Evolutionary conservation across 805 yeast genomes (phyloP).

Genomic region (Zygosaccharomyces rouxii): DNA sequence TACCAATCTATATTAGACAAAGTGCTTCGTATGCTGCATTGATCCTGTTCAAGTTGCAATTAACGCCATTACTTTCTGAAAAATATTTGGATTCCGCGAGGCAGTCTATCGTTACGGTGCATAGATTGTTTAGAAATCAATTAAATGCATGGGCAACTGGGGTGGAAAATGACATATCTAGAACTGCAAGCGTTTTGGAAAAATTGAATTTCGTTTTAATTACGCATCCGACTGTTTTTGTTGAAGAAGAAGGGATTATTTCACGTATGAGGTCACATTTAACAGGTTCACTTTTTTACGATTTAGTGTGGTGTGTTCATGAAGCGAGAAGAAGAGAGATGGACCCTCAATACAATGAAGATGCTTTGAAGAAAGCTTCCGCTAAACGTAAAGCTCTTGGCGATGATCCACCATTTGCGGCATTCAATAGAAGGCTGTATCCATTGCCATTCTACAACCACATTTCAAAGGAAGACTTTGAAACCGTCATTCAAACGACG

Average conservation of each 20-base stretch:
- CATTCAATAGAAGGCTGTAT: conserved; percentile 40
- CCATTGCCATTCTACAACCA: conserved; percentile 91
- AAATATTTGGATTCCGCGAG: conserved; percentile 80
- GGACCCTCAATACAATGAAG: conserved; percentile 37
- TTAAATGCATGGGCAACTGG: conserved; percentile 82
- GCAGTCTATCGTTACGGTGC: conserved; percentile 90
- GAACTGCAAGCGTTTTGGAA: conserved; percentile 88
- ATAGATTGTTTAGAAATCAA: conserved; percentile 80
- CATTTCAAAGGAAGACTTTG: conserved; percentile 83
- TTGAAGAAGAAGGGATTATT: conserved; percentile 68
- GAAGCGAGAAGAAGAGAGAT: conserved; percentile 77
- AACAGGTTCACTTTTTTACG: conserved; percentile 87
- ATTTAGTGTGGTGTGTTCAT: conserved; percentile 89
- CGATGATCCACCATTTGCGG: conserved; percentile 21
- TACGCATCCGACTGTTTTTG: conserved; percentile 80
- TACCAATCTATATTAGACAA: conserved; percentile 83
- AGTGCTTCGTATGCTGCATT: conserved; percentile 79
- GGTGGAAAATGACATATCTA: conserved; percentile 81
- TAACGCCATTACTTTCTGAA: conserved; percentile 64
- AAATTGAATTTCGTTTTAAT: conserved; percentile 81
- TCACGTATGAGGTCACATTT: conserved; percentile 87
- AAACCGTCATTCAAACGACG: conserved; percentile 77
- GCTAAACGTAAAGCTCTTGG: conserved; percentile 24
- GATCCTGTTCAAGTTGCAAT: conserved; percentile 71
- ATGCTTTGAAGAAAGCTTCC: conserved; percentile 34